Percentiles rank a stretch among this genome's conserved stretches.
phyloP scores from a whole-genome alignment of 2,329 filamentous ascomycete species.

The Fusarium sp. region DNA sequence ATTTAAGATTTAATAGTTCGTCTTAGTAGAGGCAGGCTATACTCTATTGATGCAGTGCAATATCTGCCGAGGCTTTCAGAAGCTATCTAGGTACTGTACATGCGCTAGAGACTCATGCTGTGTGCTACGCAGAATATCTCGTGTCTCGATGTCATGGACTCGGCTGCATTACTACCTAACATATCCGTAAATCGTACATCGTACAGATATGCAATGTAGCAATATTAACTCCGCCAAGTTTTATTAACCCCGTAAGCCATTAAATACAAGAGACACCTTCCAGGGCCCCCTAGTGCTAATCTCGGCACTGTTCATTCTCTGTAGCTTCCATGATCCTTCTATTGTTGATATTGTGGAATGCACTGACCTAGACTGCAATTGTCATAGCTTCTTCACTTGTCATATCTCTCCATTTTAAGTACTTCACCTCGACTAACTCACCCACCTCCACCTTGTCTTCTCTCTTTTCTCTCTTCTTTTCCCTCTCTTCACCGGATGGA shows the following conservation, averaged over 20 bases:
- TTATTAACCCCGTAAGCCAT: constrained; percentile 4
- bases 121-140: neutral
- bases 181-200: neutral
- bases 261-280: neutral
- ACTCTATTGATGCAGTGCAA: neutral
- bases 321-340: constrained; percentile 25
- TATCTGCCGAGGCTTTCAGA: too few relatives aligned
- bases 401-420: constrained; percentile 13
- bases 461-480: neutral
- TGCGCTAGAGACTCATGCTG: too few relatives aligned
- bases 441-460: neutral
- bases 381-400: constrained; percentile 18
- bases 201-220: neutral
- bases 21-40: neutral
- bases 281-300: constrained; percentile 6
- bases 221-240: neutral
- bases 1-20: too few relatives aligned
- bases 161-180: neutral
- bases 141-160: constrained; percentile 20
- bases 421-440: neutral
- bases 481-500: neutral
- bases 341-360: constrained; percentile 16
- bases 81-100: too few relatives aligned
- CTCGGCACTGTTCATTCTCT: constrained; percentile 23
- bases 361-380: constrained; percentile 6